These are phyloP conservation scores for Aspergillus viridinutans DNA, from an alignment of 2,329 filamentous ascomycete species.

Conservation along the genomic window DNA sequence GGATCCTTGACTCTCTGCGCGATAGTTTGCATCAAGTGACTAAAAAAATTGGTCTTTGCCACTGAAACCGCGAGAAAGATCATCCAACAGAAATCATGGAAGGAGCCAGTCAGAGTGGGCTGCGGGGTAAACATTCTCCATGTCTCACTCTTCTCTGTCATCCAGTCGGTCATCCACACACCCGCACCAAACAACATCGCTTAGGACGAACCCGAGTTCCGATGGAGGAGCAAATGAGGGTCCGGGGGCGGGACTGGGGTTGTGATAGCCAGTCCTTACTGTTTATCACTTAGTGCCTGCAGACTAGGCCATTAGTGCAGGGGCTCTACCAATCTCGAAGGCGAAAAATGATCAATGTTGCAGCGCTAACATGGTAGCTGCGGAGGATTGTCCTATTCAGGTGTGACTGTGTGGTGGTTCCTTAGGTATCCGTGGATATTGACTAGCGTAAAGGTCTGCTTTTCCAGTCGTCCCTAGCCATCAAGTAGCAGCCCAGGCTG, in stretches of 20 bases:
- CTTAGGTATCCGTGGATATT: not conserved
- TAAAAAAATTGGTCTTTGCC: not conserved
- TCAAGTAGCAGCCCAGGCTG: not conserved
- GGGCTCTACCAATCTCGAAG: not conserved
- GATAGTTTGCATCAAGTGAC: not conserved
- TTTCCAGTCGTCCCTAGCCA: not conserved
- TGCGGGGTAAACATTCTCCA: not conserved
- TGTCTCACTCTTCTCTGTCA: not conserved
- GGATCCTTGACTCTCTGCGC: not conserved
- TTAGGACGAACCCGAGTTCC: slow-evolving; percentile 1
- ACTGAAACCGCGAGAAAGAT: not conserved
- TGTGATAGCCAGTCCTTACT: not conserved
- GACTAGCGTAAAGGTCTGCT: not conserved
- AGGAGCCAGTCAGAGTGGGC: not conserved
- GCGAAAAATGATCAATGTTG: slow-evolving; percentile 1
- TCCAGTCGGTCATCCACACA: not conserved
- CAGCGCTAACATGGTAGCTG: slow-evolving; percentile 6
- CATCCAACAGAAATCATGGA: not conserved
- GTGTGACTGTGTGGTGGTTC: not conserved
- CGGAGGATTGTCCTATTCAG: slow-evolving; percentile 1
- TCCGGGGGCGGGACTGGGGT: slow-evolving; percentile 19
- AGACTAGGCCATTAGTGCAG: not conserved
- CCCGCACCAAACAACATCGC: not conserved
- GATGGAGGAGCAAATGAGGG: slow-evolving; percentile 17
- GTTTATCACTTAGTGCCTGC: not conserved